A percentile compares a stretch with the other conserved stretches of the same genome.
These are phyloP conservation scores for Stromatinia cepivora DNA, from an alignment of 2,329 filamentous ascomycete species.

Conservation along the genomic window DNA sequence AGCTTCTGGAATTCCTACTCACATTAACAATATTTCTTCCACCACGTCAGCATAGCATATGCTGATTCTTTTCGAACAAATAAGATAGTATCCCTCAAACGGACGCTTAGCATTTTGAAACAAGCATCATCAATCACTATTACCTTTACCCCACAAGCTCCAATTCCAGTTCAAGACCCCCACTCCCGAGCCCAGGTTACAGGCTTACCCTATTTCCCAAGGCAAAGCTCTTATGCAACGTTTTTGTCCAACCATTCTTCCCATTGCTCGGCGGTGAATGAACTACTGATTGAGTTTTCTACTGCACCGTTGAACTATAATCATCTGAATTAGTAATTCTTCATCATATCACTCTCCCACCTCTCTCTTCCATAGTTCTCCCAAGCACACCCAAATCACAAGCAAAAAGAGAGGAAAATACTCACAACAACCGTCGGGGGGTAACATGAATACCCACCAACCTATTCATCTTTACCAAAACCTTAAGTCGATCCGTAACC, in stretches of 20 bases:
- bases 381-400: background rate
- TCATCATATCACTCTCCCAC: rapidly evolving
- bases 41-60: no score
- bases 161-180: no score
- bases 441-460: slow-evolving; percentile 85
- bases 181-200: background rate
- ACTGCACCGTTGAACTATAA: slow-evolving; percentile 74
- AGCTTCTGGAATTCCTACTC: no score
- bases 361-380: background rate
- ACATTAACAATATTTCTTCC: no score
- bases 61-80: background rate
- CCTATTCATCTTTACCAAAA: slow-evolving; percentile 76
- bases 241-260: slow-evolving; percentile 49
- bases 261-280: slow-evolving; percentile 81
- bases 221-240: background rate
- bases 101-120: background rate
- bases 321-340: background rate
- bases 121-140: background rate
- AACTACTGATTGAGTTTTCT: slow-evolving; percentile 73
- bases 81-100: background rate
- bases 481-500: slow-evolving; percentile 82
- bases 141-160: background rate
- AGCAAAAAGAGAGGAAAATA: background rate
- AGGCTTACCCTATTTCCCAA: background rate
- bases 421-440: slow-evolving; percentile 75